phyloP scores from a whole-genome alignment of 2,329 filamentous ascomycete genomes.

The Fusarium dimerum region DNA sequence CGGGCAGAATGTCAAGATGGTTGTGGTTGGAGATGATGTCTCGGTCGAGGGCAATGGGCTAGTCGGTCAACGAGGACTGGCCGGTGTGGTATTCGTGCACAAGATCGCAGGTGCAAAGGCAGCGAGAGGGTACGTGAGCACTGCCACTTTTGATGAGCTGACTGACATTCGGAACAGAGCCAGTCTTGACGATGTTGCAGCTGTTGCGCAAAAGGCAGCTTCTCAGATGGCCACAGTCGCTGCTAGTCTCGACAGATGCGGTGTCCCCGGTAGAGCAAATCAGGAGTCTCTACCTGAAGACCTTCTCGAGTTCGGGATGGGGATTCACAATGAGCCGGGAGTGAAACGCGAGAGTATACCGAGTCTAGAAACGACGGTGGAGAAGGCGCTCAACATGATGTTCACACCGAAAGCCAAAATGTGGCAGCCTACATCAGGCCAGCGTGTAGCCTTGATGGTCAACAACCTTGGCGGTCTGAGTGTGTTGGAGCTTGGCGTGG shows the following conservation, averaged over 20 bases:
- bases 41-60: constrained; percentile 25
- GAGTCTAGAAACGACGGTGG: constrained; percentile 17
- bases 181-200: constrained; percentile 18
- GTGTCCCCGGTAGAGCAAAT: constrained; percentile 20
- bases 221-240: constrained; percentile 29
- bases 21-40: constrained; percentile 27
- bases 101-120: constrained; percentile 27
- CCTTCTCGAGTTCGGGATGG: constrained; percentile 28
- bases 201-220: constrained; percentile 17
- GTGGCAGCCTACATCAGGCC: constrained; percentile 21
- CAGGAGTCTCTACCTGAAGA: constrained; percentile 21
- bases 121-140: constrained; percentile 17
- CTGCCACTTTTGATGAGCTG: not conserved
- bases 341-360: constrained; percentile 21
- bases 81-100: constrained; percentile 26
- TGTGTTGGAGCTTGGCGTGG: constrained; percentile 25
- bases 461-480: constrained; percentile 28
- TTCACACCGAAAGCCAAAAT: constrained; percentile 23
- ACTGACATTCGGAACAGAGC: constrained; percentile 15
- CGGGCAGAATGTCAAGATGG: constrained; percentile 25
- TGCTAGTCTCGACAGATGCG: constrained; percentile 26
- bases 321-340: constrained; percentile 30
- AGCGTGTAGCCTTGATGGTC: constrained; percentile 23
- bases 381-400: constrained; percentile 22
- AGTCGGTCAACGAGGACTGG: constrained; percentile 26